Conservation (phyloP, 345 rosid genomes). For the Litchi chinensis region DNA sequence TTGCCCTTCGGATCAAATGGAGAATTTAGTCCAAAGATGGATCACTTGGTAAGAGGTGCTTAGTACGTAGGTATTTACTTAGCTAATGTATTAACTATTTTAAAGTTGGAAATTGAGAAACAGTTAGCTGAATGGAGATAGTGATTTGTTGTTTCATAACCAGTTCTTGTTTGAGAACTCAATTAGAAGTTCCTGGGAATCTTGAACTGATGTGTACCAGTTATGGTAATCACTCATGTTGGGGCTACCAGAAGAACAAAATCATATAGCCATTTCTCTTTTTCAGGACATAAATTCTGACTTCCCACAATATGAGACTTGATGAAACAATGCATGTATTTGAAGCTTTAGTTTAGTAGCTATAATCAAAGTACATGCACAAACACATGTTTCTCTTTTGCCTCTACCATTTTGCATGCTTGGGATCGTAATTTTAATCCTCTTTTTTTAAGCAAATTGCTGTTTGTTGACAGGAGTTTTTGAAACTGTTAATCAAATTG, state of each 20-base stretch:
- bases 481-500: neutral
- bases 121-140: constrained; percentile 18
- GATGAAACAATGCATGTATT: constrained; percentile 5
- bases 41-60: constrained; percentile 79
- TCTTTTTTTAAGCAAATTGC: neutral
- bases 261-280: neutral
- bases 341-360: neutral
- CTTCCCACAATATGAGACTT: neutral
- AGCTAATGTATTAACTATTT: constrained; percentile 2
- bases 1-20: constrained; percentile 82
- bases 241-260: neutral
- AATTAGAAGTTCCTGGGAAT: neutral
- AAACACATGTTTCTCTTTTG: neutral
- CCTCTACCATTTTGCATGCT: neutral
- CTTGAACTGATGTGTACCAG: neutral
- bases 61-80: constrained; percentile 13
- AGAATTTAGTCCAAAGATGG: constrained; percentile 95
- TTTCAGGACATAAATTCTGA: neutral
- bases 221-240: constrained; percentile 8
- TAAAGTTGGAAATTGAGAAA: constrained; percentile 6
- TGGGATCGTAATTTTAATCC: no score
- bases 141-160: neutral
- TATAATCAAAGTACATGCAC: neutral
- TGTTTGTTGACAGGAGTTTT: neutral
- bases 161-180: constrained; percentile 11